phyloP scores from a whole-genome alignment of 805 yeast genomes.

The Candida golubevii region DNA sequence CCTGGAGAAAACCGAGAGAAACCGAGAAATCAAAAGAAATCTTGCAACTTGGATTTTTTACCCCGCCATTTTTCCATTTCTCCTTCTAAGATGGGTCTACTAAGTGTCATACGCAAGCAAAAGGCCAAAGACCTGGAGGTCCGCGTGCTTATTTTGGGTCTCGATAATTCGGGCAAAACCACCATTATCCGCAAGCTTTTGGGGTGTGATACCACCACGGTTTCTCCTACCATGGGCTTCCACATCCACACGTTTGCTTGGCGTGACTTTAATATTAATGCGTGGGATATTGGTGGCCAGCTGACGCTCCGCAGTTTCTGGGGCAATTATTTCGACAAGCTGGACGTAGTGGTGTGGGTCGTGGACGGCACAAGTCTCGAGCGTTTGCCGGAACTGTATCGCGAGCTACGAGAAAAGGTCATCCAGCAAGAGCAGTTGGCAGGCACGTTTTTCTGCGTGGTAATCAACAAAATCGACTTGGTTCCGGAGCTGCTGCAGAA shows the following conservation, averaged over 20 bases:
- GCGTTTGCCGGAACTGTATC: slow-evolving; percentile 59
- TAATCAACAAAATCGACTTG: slow-evolving; percentile 73
- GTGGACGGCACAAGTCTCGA: slow-evolving; percentile 62
- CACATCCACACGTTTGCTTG: slow-evolving; percentile 59
- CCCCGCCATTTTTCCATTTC: no score
- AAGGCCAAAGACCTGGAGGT: slow-evolving; percentile 75
- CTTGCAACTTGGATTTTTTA: no score
- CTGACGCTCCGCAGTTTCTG: slow-evolving; percentile 38
- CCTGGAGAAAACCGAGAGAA: no score
- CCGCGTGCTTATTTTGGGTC: slow-evolving; percentile 72
- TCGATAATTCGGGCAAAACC: slow-evolving; percentile 90
- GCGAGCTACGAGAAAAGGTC: slow-evolving; percentile 58
- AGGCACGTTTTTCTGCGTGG: slow-evolving; percentile 63
- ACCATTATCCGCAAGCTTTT: slow-evolving; percentile 65
- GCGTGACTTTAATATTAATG: slow-evolving; percentile 44
- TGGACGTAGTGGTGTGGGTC: slow-evolving; percentile 80
- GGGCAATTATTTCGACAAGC: slow-evolving; percentile 85
- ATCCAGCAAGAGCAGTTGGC: slow-evolving; percentile 62
- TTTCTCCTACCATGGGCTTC: slow-evolving; percentile 90
- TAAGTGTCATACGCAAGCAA: slow-evolving; percentile 76
- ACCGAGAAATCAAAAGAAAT: no score
- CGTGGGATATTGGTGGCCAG: slow-evolving; percentile 87
- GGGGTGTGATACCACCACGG: slow-evolving; percentile 45
- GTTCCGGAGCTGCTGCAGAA: slow-evolving; percentile 26
- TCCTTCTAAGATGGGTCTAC: slow-evolving; percentile 59